Conservation (phyloP, 257 asterid genomes). For the Handroanthus guayacan region DNA sequence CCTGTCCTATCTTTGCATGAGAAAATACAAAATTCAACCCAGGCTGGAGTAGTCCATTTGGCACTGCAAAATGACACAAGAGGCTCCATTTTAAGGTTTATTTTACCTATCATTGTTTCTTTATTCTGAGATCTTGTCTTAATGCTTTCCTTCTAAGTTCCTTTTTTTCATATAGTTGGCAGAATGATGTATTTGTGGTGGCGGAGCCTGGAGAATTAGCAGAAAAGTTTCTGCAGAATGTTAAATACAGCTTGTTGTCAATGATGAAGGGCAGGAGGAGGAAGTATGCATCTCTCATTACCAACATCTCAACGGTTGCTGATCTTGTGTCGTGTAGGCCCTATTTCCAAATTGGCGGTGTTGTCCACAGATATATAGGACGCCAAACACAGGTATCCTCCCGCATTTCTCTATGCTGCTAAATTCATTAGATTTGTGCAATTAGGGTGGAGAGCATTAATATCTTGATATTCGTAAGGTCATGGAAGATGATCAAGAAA, state of each 20-base stretch:
- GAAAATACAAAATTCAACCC: conserved; percentile 85
- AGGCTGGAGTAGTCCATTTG: conserved; percentile 90
- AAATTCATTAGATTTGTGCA: conserved; percentile 24
- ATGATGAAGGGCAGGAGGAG: conserved; percentile 83
- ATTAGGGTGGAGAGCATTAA: conserved; percentile 32
- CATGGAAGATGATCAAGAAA: conserved; percentile 98
- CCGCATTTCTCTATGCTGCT: not conserved
- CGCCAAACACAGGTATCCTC: conserved; percentile 90
- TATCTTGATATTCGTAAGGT: conserved; percentile 59
- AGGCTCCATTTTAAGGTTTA: conserved; percentile 90
- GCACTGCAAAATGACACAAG: conserved; percentile 90
- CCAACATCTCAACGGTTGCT: conserved; percentile 77
- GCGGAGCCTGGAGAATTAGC: conserved; percentile 99
- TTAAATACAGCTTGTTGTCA: conserved; percentile 78
- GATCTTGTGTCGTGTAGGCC: conserved; percentile 87
- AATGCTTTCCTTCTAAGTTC: conserved; percentile 33
- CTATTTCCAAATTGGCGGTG: conserved; percentile 95
- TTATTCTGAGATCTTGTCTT: conserved; percentile 4
- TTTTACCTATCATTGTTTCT: conserved; percentile 6
- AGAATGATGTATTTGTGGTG: conserved; percentile 97
- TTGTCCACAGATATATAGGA: conserved; percentile 96
- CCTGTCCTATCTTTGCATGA: conserved; percentile 74
- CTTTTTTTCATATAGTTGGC: conserved; percentile 71
- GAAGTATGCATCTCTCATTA: conserved; percentile 69
- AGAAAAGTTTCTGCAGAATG: conserved; percentile 86